These are phyloP conservation scores for Vigna hirtella DNA, from an alignment of 306 rosid species.

Conservation along the genomic window DNA sequence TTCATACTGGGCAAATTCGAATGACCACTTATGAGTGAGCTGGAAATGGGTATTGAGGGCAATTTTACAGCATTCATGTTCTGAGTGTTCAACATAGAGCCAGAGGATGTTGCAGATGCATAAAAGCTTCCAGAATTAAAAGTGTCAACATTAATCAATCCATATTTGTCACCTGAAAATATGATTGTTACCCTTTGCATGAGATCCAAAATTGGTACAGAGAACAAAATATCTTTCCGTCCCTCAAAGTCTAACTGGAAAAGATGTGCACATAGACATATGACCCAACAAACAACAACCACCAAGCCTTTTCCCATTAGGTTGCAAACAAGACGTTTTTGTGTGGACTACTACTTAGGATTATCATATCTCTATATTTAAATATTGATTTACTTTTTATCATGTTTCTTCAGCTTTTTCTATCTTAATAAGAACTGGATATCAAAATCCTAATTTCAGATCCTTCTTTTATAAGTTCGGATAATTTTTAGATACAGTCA, in stretches of 20 bases:
- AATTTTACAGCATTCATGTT: constrained; percentile 65
- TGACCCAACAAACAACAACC: neutral
- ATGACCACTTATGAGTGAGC: constrained; percentile 64
- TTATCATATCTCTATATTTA: neutral
- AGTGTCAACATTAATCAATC: constrained; percentile 68
- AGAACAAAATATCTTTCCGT: neutral
- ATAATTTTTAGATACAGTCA: neutral
- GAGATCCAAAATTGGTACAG: neutral
- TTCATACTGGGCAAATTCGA: constrained; percentile 70
- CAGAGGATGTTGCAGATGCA: constrained; percentile 68
- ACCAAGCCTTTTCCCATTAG: neutral
- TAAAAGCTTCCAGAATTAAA: constrained; percentile 77
- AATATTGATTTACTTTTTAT: neutral
- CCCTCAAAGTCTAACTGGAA: neutral
- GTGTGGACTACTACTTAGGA: neutral
- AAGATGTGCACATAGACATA: neutral
- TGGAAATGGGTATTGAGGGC: constrained; percentile 68
- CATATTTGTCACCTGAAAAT: constrained; percentile 85
- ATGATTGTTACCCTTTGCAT: constrained; percentile 21
- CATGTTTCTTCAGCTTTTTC: neutral
- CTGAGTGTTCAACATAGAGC: constrained; percentile 78
- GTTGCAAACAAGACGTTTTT: neutral
- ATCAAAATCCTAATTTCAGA: neutral
- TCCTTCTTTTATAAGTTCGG: neutral
- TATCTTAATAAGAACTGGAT: neutral